Evolutionary conservation across 192 early-diverging fungal species (phyloP), one percentile per base, ranked within the genome.

Genomic region (Coemansia brasiliensis): DNA sequence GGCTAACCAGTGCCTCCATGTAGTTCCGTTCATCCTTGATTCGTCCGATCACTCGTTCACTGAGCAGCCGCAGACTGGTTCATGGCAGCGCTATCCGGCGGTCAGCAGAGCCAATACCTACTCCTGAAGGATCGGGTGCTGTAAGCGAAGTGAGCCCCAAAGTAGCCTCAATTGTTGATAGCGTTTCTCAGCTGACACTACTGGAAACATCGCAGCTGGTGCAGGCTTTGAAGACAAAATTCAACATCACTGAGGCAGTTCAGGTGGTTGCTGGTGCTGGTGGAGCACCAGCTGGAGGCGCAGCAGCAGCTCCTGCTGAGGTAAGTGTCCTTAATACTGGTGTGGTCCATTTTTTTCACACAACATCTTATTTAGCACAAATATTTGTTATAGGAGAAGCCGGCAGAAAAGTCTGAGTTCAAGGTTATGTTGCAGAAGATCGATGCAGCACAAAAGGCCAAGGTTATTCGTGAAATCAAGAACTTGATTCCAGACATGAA

Each of bases 391-490:
- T 85, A 91, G 81, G 93, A 92, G 64, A 94, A 95, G 82, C 82
- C 91, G 21, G 87, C 73, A 1, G 96, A 94, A 59, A 94, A 95
- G 87, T 91, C 93, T 18, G 86, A 90, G 56, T 96, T 98, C 84
- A 93, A 85, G 69, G 91, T 98, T 59, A 98, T 90, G 83, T 85
- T 98, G 27, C 93, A 94, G 58, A 94, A 93, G 87, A 89, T 95
- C 57, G 93, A 96, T 63, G 88, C 94, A 20, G 87, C 90, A 20
- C 78, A 90, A 55, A 98, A 98, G 82, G 94, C 96, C 61, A 98
- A 98, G 85, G 86, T 98, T 44, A 98, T 98, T 63, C 88, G 92
- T 74, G 96, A 98, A 82, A 93, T 98, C 61, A 97, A 97, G 86
- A 89, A 85, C 69, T 68, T 98, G 57, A 72, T 94, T 5, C 93